Base-by-base conservation (phyloP, 2,329 filamentous ascomycete genomes). In the Amylocarpus encephaloides region DNA sequence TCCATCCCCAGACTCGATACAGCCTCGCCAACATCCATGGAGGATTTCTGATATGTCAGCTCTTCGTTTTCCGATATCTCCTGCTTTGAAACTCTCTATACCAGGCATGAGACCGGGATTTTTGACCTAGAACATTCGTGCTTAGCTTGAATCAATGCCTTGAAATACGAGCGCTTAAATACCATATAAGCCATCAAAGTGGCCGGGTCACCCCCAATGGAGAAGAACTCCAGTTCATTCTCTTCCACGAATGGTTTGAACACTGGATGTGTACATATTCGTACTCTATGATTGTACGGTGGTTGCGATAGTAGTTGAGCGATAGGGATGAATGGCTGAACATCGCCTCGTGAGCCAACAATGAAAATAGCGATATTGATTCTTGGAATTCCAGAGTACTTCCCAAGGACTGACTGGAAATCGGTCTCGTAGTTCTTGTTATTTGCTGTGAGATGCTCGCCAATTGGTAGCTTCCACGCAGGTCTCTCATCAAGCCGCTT, bases 281-380 rank as follows among this genome's bases (percentile, higher is more conserved):
- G 76, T 1, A 91, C 85, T 2, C 85, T 78, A 64, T 92, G 87
- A 0, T 82, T 82, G 52, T 86, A 81, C 0, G 72, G 75, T 46
- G 86, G 76, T 60, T 83, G 82, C 3, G 43, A 47, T 40, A 93
- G 70, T 0, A 87, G 75, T 65, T 85, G 82, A 22, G 83, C 86
- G 46, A 92, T 79, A 54, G 82, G 81, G 16, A 92, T 69, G 54
- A 92, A 92, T 0, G 87, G 88, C 63, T 92, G 87, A 1, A 86
- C 82, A 62, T 92, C 87, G 38, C 87, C 87, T 46, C 87, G 75
- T 1, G 82, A 87, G 5, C 87, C 88, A 57, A 92, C 89, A 6
- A 92, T 85, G 76, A 90, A 89, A 61, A 92, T 84, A 22, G 89
- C 86, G 46, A 93, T 85, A 63, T 90, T 91, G 39, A 92, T 45